phyloP scores from a whole-genome alignment of 1,139 yeast species.

The Yarrowia galli region DNA sequence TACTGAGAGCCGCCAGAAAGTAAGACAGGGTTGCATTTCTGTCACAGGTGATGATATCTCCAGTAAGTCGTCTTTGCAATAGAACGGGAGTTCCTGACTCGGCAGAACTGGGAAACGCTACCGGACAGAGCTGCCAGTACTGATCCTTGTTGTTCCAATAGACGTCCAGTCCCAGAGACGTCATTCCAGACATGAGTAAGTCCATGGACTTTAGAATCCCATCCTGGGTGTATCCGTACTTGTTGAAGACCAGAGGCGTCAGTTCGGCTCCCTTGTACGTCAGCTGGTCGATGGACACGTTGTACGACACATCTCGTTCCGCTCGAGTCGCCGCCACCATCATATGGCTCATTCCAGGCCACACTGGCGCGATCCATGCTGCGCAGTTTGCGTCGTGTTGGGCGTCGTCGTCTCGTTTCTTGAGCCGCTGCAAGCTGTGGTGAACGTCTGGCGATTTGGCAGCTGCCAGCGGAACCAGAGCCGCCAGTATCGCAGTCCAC shows the following conservation, averaged over 20 bases:
- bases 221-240: conserved; percentile 58
- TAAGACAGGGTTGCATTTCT: conserved; percentile 53
- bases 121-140: conserved; percentile 77
- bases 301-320: conserved; percentile 67
- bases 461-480: not conserved
- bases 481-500: conserved; percentile 22
- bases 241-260: conserved; percentile 58
- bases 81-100: conserved; percentile 12
- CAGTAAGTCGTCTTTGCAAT: not conserved
- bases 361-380: conserved; percentile 26
- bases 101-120: conserved; percentile 39
- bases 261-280: conserved; percentile 67
- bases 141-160: conserved; percentile 64
- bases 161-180: conserved; percentile 64
- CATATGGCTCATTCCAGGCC: conserved; percentile 36
- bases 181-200: conserved; percentile 61
- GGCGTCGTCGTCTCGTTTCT: conserved; percentile 18
- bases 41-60: conserved; percentile 27
- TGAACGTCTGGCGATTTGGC: conserved; percentile 22
- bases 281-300: conserved; percentile 64
- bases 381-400: not conserved
- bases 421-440: conserved; percentile 12
- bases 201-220: conserved; percentile 54
- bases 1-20: conserved; percentile 53
- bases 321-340: conserved; percentile 31